Evolutionary conservation across 108 stramenopile species (phyloP).

Genomic region (Skeletonema marinoi): DNA sequence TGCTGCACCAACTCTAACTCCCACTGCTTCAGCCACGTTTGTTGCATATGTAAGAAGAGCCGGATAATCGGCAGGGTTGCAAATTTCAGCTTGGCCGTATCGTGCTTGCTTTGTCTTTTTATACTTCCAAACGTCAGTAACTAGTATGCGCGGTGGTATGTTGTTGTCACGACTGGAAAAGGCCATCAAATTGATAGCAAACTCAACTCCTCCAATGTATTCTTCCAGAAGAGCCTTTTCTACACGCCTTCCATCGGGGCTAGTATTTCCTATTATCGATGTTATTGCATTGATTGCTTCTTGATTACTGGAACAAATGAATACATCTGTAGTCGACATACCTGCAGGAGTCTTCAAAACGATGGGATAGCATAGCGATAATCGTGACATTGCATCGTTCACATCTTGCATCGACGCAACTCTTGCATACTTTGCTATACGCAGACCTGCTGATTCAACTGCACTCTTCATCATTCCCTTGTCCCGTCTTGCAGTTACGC

Average conservation of each 20-base stretch:
- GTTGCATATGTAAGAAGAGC: slow-evolving; percentile 28
- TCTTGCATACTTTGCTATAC: slow-evolving; percentile 38
- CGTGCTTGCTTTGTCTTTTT: slow-evolving; percentile 27
- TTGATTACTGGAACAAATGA: slow-evolving; percentile 29
- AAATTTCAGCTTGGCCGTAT: slow-evolving; percentile 28
- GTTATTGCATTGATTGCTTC: slow-evolving; percentile 15
- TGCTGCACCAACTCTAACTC: slow-evolving; percentile 39
- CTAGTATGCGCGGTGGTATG: neutral
- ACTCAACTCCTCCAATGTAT: slow-evolving; percentile 38
- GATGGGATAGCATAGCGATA: slow-evolving; percentile 33
- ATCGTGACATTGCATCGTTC: slow-evolving; percentile 7
- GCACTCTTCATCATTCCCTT: slow-evolving; percentile 51
- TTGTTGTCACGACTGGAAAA: slow-evolving; percentile 3
- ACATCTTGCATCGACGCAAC: slow-evolving; percentile 15
- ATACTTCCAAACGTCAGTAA: slow-evolving; percentile 51
- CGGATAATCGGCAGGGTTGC: slow-evolving; percentile 18
- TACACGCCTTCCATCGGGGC: slow-evolving; percentile 38
- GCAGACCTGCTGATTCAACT: slow-evolving; percentile 31
- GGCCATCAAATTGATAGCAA: slow-evolving; percentile 43
- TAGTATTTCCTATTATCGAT: slow-evolving; percentile 21
- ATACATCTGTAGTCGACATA: slow-evolving; percentile 44
- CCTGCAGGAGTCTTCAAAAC: slow-evolving; percentile 50
- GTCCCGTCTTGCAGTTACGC: slow-evolving; percentile 36
- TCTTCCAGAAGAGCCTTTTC: slow-evolving; percentile 42
- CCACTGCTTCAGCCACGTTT: slow-evolving; percentile 35